Base-by-base conservation (phyloP, 2,329 filamentous ascomycete species). In the Penicillium palitans region DNA sequence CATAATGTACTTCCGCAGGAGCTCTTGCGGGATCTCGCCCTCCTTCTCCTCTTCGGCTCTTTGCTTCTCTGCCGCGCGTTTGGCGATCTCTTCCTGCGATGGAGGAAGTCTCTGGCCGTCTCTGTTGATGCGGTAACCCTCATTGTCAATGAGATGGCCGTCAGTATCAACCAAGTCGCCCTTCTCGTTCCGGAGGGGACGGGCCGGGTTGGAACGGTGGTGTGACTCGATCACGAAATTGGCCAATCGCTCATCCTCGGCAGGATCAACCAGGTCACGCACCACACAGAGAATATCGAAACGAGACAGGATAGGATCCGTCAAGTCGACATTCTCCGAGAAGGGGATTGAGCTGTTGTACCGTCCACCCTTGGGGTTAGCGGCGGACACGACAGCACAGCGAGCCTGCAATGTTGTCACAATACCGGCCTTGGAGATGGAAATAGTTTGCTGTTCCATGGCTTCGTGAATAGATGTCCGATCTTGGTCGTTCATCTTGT, bases 401-500 rank as follows among this genome's bases (percentile, higher is more conserved):
- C 95, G 89, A 44, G 95, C 95, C 75, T 99, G 93, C 0, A 99
- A 82, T 0, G 95, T 98, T 1, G 95, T 99, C 44, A 99, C 95
- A 61, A 99, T 99, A 77, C 95, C 95, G 0, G 95, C 95, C 75
- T 99, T 99, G 64, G 92, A 96, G 71, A 99, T 99, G 61, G 93
- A 98, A 66, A 99, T 99, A 1, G 95, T 99, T 78, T 99, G 95
- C 77, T 99, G 95, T 77, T 99, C 95, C 95, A 99, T 99, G 60
- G 95, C 95, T 81, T 99, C 95, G 83, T 99, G 95, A 67, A 99
- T 99, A 8, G 92, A 96, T 1, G 95, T 98, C 64, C 95, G 87
- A 75, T 99, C 95, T 73, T 98, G 92, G 74, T 99, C 95, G 74
- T 98, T 98, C 95, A 99, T 99, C 83, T 99, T 99, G 84, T 99